Evolutionary conservation across 192 early-diverging fungal species (phyloP), one percentile per base, ranked within the genome.

Genomic region (Coemansia sp.): DNA sequence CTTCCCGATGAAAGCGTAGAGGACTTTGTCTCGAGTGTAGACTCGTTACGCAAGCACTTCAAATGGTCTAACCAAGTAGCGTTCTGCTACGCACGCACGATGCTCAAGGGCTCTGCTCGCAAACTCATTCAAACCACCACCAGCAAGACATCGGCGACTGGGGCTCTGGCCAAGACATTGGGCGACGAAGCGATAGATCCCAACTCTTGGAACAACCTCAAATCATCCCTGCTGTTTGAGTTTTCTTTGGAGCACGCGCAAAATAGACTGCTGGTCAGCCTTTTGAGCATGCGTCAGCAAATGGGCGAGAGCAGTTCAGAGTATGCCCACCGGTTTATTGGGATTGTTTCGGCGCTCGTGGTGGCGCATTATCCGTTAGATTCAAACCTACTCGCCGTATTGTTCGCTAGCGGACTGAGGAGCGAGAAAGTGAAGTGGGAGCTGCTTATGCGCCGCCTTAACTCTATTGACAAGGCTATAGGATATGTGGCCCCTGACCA

Each of bases 1-100:
- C 69, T 75, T 36, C 80, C 80, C 1, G 80, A 78, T 64, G 80
- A 83, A 40, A 58, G 72, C 41, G 65, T 83, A 27, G 33, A 75
- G 50, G 80, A 83, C 57, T 83, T 83, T 75, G 80, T 83, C 12
- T 49, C 40, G 60, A 83, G 69, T 70, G 80, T 83, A 36, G 80
- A 83, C 31, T 49, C 80, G 20, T 47, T 83, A 44, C 80, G 80
- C 67, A 83, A 78, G 70, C 75, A 83, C 64, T 83, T 83, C 63
- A 83, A 83, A 68, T 83, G 80, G 80, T 83, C 80, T 3, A 78
- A 71, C 75, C 80, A 83, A 24, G 72, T 83, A 29, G 62, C 80
- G 11, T 83, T 68, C 49, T 83, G 80, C 66, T 83, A 83, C 53
- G 80, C 80, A 2, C 80, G 80, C 36, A 83, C 80, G 18, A 83